These are phyloP conservation scores for Rhizophagus sp. DNA, from an alignment of 192 early-diverging fungal genomes.

Conservation along the genomic window DNA sequence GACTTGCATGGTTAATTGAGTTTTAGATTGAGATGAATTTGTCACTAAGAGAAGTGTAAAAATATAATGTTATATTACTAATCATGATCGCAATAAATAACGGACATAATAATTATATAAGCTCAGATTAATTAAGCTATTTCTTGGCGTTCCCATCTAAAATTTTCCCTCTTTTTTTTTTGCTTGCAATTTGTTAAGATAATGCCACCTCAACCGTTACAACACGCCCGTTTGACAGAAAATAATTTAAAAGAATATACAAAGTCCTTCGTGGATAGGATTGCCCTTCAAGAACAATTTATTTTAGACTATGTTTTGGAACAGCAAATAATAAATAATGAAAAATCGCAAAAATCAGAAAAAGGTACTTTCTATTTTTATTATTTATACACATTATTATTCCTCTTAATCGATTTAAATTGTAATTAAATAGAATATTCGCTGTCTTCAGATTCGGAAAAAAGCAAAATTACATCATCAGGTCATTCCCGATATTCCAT, in stretches of 20 bases:
- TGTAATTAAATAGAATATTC: neutral
- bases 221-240: neutral
- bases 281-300: neutral
- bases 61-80: too few species aligned
- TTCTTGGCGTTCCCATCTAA: too few species aligned
- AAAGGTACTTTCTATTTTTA: neutral
- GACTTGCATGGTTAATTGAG: too few species aligned
- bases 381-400: neutral
- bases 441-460: neutral
- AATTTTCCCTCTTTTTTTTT: neutral
- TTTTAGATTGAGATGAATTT: too few species aligned
- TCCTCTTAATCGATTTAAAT: neutral
- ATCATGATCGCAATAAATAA: too few species aligned
- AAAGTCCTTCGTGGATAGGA: neutral
- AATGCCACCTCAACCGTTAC: neutral
- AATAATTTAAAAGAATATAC: neutral
- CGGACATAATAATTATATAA: too few species aligned
- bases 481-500: neutral
- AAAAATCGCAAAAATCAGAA: neutral
- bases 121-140: too few species aligned
- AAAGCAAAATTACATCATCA: neutral
- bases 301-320: neutral
- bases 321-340: constrained; percentile 3
- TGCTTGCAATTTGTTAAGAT: neutral
- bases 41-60: too few species aligned